Evolutionary conservation across 2,329 filamentous ascomycete genomes (phyloP).

Genomic region (Penicillium palitans): DNA sequence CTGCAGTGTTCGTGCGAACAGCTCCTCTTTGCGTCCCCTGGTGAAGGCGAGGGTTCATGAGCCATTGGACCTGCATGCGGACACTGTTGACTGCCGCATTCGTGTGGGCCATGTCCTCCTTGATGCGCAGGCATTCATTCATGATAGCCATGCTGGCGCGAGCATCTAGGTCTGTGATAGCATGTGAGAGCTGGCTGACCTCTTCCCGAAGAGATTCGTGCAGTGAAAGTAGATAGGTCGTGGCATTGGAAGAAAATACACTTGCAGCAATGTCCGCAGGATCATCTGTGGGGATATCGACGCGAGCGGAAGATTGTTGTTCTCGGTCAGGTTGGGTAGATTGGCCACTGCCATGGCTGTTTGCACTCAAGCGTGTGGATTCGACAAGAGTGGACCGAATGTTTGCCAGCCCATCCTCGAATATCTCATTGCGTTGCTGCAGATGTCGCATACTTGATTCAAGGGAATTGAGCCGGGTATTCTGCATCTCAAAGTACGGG

Average conservation of each 20-base stretch:
- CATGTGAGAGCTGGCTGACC: constrained; percentile 55
- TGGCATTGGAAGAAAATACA: constrained; percentile 41
- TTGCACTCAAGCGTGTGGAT: constrained; percentile 23
- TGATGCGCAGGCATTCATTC: constrained; percentile 62
- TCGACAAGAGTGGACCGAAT: constrained; percentile 43
- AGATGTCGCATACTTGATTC: constrained; percentile 47
- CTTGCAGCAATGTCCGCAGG: constrained; percentile 25
- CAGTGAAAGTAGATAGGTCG: constrained; percentile 61
- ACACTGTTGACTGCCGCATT: constrained; percentile 61
- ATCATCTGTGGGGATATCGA: constrained; percentile 13
- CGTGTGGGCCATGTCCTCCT: constrained; percentile 63
- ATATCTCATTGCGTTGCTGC: constrained; percentile 49
- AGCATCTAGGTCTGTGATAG: constrained; percentile 60
- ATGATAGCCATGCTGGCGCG: constrained; percentile 63
- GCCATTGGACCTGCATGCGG: constrained; percentile 63
- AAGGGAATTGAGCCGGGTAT: constrained; percentile 45
- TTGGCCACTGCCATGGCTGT: constrained; percentile 6
- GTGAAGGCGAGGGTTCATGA: constrained; percentile 59
- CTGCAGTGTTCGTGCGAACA: constrained; percentile 20
- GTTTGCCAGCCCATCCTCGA: constrained; percentile 47
- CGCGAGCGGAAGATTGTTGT: constrained; percentile 11
- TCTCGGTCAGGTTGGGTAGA: constrained; percentile 16
- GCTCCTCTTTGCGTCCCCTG: constrained; percentile 34
- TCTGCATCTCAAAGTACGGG: constrained; percentile 47
- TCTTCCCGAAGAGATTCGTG: constrained; percentile 63